Base-by-base conservation (phyloP, 192 early-diverging fungal species). In the Coemansia sp. region DNA sequence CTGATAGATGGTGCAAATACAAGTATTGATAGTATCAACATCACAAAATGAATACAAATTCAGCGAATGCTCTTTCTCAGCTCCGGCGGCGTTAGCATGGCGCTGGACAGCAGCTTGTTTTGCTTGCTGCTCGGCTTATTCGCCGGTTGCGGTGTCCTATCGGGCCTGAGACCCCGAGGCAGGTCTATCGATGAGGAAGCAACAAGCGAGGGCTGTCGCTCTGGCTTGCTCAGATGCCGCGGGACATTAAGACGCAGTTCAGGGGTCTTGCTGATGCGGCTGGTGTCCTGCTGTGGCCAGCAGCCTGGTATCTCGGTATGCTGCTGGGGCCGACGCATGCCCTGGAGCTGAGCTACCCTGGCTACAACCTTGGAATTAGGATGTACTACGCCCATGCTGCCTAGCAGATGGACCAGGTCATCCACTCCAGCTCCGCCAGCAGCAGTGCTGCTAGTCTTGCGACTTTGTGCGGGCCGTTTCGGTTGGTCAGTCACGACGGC, bases 1-100 rank as follows among this genome's bases (percentile, higher is more conserved):
- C n/a, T n/a, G 69, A 76, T 31, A 76, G 79, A 65, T 74, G 82
- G 49, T 86, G 45, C 0, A 6, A 59, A 59, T 29, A n/a, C n/a
- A n/a, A n/a, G n/a, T n/a, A n/a, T n/a, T 47, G 42, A 22, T n/a
- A 38, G 32, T 51, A 37, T 46, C 46, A 20, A 17, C 35, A 64
- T 36, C 57, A 59, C 15, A 4, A 56, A 20, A 56, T 24, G 45
- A 8, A 9, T 51, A 27, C 15, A 10, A 7, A 38, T 1, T 36
- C 64, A 77, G 46, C 75, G 75, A 20, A 77, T 72, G 58, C 19
- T 53, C 29, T 47, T 49, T 22, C 56, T 67, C 39, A 77, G 61
- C 19, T 45, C 42, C 24, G 75, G 75, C 17, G 75, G 75, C 6
- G 69, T 77, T 12, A 41, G 40, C 29, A 71, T n/a, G 36, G 37